Percentiles rank a stretch among this genome's conserved stretches.
Conservation (phyloP, 257 asterid genomes). For the Plantago major region DNA sequence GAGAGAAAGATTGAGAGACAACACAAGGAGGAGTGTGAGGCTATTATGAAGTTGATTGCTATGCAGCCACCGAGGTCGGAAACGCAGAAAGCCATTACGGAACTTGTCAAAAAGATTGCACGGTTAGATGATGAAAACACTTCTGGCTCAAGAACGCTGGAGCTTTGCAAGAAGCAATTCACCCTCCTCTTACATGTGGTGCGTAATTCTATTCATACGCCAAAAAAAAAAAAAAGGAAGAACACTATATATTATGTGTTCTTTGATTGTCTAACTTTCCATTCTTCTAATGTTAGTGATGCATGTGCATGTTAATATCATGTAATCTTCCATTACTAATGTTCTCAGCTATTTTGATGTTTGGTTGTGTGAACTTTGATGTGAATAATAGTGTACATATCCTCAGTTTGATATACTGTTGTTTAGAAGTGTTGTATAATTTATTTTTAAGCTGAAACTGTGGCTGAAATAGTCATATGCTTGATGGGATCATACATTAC, state of each 20-base stretch:
- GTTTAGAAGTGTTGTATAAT: too few relatives aligned
- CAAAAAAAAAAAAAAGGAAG: too few relatives aligned
- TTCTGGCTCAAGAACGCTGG: slow-evolving; percentile 80
- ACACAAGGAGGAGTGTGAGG: slow-evolving; percentile 96
- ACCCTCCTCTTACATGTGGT: slow-evolving; percentile 95
- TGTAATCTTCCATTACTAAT: too few relatives aligned
- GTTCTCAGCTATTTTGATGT: too few relatives aligned
- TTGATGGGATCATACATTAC: too few relatives aligned
- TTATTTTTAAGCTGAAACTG: too few relatives aligned
- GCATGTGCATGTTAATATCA: too few relatives aligned
- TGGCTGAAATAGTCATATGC: too few relatives aligned
- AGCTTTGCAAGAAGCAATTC: slow-evolving; percentile 91
- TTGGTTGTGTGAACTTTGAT: too few relatives aligned
- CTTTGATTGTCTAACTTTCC: neutral
- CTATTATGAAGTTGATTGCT: slow-evolving; percentile 78
- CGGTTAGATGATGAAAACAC: slow-evolving; percentile 82
- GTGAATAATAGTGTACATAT: too few relatives aligned
- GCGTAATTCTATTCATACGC: slow-evolving; percentile 25
- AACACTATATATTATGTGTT: slow-evolving; percentile 5
- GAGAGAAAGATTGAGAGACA: slow-evolving; percentile 94
- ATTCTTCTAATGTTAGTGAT: neutral
- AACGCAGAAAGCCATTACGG: slow-evolving; percentile 68
- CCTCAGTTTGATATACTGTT: too few relatives aligned
- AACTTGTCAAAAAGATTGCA: slow-evolving; percentile 77
- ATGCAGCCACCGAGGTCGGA: slow-evolving; percentile 86